Conservation (phyloP, 495 filamentous ascomycete genomes). For the Tuber indicum region DNA sequence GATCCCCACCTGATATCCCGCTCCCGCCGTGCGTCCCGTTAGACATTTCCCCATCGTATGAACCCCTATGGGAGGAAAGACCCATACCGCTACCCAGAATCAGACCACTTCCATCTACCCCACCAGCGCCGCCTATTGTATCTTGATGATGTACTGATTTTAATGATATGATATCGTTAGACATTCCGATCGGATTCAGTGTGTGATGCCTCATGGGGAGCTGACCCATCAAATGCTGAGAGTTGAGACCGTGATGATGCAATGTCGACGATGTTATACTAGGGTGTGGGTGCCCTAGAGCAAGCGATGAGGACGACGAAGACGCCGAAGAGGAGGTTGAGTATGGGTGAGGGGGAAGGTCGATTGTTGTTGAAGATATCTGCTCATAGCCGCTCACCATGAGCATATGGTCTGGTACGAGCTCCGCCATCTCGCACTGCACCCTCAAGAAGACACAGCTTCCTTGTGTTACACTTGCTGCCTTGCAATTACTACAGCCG, state of each 20-base stretch:
- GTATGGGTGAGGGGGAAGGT: conserved; percentile 29
- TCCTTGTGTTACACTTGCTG: conserved; percentile 50
- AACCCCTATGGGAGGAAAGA: conserved; percentile 13
- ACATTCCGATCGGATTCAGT: conserved; percentile 10
- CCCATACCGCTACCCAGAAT: conserved; percentile 26
- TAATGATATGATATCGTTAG: conserved; percentile 19
- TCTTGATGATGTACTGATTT: conserved; percentile 29
- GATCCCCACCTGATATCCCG: conserved; percentile 13
- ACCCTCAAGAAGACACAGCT: conserved; percentile 40
- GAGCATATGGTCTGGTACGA: conserved; percentile 37
- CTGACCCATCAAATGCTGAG: conserved; percentile 18
- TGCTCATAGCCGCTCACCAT: conserved; percentile 34
- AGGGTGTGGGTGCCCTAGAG: conserved; percentile 23
- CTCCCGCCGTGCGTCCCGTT: conserved; percentile 15
- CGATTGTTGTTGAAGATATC: conserved; percentile 37
- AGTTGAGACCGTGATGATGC: conserved; percentile 19
- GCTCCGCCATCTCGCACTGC: conserved; percentile 39
- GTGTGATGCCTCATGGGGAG: conserved; percentile 24
- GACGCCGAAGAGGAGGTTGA: conserved; percentile 27
- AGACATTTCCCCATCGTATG: conserved; percentile 29
- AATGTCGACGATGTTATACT: not conserved
- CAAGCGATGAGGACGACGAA: conserved; percentile 13
- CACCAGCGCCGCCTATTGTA: conserved; percentile 15
- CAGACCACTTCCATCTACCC: conserved; percentile 10
- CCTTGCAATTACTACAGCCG: conserved; percentile 78